Base-by-base conservation (phyloP, 2,329 filamentous ascomycete species). In the Aspergillus fructus region DNA sequence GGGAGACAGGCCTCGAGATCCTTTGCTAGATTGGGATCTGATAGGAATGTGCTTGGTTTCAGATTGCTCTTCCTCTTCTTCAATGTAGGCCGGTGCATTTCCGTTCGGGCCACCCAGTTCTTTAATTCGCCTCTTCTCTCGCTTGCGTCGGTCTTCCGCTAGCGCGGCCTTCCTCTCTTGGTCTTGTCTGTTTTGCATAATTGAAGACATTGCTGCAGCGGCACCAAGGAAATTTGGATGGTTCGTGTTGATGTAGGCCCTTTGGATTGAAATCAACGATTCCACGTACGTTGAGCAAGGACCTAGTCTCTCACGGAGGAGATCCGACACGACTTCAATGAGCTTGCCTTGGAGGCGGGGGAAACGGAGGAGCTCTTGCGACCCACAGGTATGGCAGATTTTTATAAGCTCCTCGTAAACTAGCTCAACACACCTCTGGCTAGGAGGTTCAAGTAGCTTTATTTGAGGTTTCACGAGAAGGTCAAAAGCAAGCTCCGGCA, bases 341-440 rank as follows among this genome's bases (percentile, higher is more conserved):
- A 99, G 87, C 78, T 97, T 97, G 52, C 88, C 94, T 77, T 99
- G 94, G 53, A 99, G 81, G 60, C 94, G 86, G 12, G 94, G 94
- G 74, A 93, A 99, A 62, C 94, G 85, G 53, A 91, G 89, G 19
- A 99, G 85, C 74, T 99, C 94, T 15, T 90, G 96, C 2, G 92
- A 97, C 61, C 94, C 94, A 76, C 94, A 99, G 1, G 94, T 99
- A 74, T 99, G 94, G 78, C 94, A 97, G 65, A 99, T 97, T 78
- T 99, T 99, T 79, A 99, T 99, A 45, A 99, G 83, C 75, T 99
- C 94, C 74, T 99, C 94, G 74, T 99, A 99, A 3, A 99, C 94
- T 53, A 99, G 85, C 76, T 99, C 94, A 50, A 99, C 94, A 70
- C 94, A 99, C 67, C 94, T 88, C 72, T 99, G 94, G 71, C 91